Evolutionary conservation across 2,329 filamentous ascomycete species (phyloP), one percentile per base, ranked within the genome.

Genomic region (Juglanconis sp.): DNA sequence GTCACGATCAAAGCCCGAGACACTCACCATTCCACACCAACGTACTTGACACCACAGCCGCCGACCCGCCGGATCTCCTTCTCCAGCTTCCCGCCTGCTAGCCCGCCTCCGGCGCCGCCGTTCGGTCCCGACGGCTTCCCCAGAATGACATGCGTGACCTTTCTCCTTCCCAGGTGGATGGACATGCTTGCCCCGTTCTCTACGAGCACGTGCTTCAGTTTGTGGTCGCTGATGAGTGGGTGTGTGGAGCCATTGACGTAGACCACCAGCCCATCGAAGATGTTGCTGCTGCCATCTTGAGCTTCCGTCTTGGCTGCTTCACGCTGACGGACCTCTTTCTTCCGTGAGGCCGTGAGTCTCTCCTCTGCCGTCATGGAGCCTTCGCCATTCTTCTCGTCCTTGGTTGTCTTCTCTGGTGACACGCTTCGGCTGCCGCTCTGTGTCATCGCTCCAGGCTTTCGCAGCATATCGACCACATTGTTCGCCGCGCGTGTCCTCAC

Each of bases 231-330:
- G 63, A 96, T 83, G 31, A 86, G 74, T 1, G 93, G 92, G 62
- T 87, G 83, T 2, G 92, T 96, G 66, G 90, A 93, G 63, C 92
- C 92, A 73, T 96, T 96, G 73, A 97, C 83, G 75, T 94, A 95
- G 67, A 96, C 83, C 55, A 85, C 87, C 30, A 92, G 81, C 15
- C 87, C 85, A 49, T 83, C 75, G 71, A 97, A 93, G 56, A 96
- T 82, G 51, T 77, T 69, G 65, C 67, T 71, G 64, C 61, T 58
- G 59, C 75, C 76, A 35, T 82, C 82, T 65, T 77, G 81, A 5
- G 13, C 30, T 36, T 38, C 50, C 35, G 38, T 13, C 24, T 36
- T 40, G 5, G 57, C 15, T 65, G 77, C 61, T 76, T 73, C 48
- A 76, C 70, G 67, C 61, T 66, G 65, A 44, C 66, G 59, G 17